phyloP scores from a whole-genome alignment of 306 rosid species.

The Inga leiocalycina region DNA sequence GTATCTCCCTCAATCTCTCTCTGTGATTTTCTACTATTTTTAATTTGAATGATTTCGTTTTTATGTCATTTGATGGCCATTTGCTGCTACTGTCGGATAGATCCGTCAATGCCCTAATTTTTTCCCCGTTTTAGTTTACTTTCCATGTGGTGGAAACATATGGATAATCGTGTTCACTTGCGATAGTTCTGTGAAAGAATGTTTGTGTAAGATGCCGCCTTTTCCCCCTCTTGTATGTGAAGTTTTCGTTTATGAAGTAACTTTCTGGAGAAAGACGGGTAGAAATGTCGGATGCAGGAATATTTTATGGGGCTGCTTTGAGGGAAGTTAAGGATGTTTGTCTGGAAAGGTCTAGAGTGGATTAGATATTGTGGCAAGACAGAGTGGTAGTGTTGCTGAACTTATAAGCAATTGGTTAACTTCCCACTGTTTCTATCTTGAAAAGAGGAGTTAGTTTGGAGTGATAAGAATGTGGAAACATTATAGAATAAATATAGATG shows the following conservation, averaged over 20 bases:
- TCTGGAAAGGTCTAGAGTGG: background rate
- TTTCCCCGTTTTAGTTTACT: background rate
- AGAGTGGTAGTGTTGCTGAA: background rate
- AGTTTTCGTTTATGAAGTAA: background rate
- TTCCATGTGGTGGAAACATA: no score
- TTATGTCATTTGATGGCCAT: background rate
- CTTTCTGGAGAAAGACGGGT: background rate
- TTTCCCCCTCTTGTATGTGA: background rate
- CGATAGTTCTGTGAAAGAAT: background rate
- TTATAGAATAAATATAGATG: background rate
- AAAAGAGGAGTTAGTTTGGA: background rate
- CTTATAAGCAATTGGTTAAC: background rate
- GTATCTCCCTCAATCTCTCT: constrained; percentile 32
- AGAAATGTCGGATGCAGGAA: background rate
- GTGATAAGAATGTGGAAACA: background rate
- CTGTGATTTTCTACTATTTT: background rate
- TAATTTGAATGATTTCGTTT: background rate
- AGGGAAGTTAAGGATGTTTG: background rate
- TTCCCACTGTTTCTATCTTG: background rate
- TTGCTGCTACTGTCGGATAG: background rate
- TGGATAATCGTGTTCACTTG: background rate
- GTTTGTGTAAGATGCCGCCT: background rate
- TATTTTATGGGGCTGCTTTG: background rate
- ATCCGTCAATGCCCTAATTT: background rate
- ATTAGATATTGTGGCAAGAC: background rate